These are phyloP conservation scores for Aschersonia sp. DNA, from an alignment of 2,329 filamentous ascomycete species.

Conservation along the genomic window DNA sequence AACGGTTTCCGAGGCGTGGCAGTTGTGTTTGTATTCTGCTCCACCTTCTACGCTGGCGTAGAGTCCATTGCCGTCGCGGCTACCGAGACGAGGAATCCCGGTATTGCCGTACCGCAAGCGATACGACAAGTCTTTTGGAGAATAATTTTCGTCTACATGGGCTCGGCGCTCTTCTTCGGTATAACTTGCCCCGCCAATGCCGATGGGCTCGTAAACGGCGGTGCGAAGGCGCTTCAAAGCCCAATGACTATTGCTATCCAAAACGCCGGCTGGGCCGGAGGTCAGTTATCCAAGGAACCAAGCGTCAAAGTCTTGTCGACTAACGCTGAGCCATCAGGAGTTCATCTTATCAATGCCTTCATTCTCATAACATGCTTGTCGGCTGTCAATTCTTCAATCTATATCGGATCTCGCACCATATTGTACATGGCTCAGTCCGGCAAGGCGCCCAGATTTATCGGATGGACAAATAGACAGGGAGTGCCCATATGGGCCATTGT, in stretches of 20 bases:
- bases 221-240: conserved; percentile 50
- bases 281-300: conserved; percentile 13
- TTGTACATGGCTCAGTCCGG: conserved; percentile 61
- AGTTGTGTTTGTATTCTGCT: conserved; percentile 54
- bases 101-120: conserved; percentile 39
- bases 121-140: conserved; percentile 48
- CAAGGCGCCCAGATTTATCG: conserved; percentile 57
- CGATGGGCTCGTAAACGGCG: conserved; percentile 43
- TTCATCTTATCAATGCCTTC: conserved; percentile 65
- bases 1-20: conserved; percentile 53
- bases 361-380: conserved; percentile 60
- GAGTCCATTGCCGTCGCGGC: conserved; percentile 48
- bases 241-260: conserved; percentile 63
- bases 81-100: conserved; percentile 44
- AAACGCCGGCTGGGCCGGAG: conserved; percentile 58
- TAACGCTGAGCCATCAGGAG: conserved; percentile 17
- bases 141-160: conserved; percentile 51
- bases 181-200: conserved; percentile 60
- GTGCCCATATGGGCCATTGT: conserved; percentile 47
- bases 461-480: conserved; percentile 51
- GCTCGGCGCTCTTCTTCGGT: conserved; percentile 59
- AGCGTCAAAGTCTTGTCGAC: background rate
- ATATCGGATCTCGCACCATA: conserved; percentile 61
- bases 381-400: conserved; percentile 62
- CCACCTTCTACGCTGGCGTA: conserved; percentile 57